Base-by-base conservation (phyloP, 768 basidiomycete genomes). In the Mycena rosella region DNA sequence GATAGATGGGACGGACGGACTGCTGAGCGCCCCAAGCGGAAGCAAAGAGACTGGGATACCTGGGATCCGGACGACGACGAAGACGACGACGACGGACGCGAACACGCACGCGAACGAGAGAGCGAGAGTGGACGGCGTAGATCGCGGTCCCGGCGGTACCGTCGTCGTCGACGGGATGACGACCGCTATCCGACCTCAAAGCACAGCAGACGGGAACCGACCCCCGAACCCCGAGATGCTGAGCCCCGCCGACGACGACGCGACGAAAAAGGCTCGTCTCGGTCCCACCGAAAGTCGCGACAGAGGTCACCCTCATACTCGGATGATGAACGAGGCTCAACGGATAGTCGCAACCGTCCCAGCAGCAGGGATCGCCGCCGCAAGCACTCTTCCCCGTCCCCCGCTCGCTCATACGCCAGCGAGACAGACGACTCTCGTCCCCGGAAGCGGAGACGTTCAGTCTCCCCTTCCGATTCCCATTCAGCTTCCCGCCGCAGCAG, bases 1-100 rank as follows among this genome's bases (percentile, higher is more conserved):
- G 88, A 89, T 63, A 79, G 84, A 51, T 87, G 86, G 85, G 78
- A 87, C 74, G 80, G 87, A n/a, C 72, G 88, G 75, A 83, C 80
- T 0, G 84, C 76, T 10, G 83, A 85, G 53, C 78, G 86, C 55
- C 81, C 78, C 70, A 86, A 83, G 73, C 81, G 82, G 65, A 84
- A 84, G 58, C 74, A 68, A 18, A 74, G 85, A 67, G 81, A 85
- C 58, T 85, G 87, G 85, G 88, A 87, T 70, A 82, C 79, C 29
- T 82, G 83, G 81, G 83, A 82, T 61, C 83, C 81, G 20, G 79
- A 79, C 3, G 76, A 76, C 1, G 83, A 84, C 22, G 71, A 65
- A 63, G 63, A 78, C 82, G 83, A 83, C 24, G 71, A 67, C 63
- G 63, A 78, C 82, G n/a, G n/a, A n/a, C n/a, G n/a, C n/a, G n/a